A percentile compares a stretch with the other conserved stretches of the same genome.
Conservation (phyloP, 2,329 filamentous ascomycete species). For the Pezicula radicicola region DNA sequence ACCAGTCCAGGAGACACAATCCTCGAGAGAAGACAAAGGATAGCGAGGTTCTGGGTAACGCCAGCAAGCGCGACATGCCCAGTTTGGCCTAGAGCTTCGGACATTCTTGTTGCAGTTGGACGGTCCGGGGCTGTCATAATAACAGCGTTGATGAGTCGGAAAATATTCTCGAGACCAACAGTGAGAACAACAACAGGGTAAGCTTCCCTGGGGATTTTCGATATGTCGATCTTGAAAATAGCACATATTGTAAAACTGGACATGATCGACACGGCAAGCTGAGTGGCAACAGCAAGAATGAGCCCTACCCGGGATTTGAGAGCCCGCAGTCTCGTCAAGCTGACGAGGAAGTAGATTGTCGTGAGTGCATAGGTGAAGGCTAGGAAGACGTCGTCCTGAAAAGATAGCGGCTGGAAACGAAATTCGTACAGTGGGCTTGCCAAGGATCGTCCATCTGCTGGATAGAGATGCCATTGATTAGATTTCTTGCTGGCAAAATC, state of each 20-base stretch:
- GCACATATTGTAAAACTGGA: constrained; percentile 80
- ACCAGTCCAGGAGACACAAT: constrained; percentile 68
- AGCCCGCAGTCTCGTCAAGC: constrained; percentile 66
- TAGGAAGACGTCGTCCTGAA: constrained; percentile 61
- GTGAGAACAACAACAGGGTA: constrained; percentile 76
- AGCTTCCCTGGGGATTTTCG: constrained; percentile 68
- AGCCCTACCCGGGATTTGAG: constrained; percentile 75
- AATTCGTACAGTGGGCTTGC: constrained; percentile 71
- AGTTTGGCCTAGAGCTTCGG: constrained; percentile 71
- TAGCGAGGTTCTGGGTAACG: constrained; percentile 64
- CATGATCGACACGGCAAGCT: constrained; percentile 70
- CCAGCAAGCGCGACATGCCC: constrained; percentile 67
- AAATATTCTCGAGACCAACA: constrained; percentile 74
- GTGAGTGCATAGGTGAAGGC: constrained; percentile 63
- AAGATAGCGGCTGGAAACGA: constrained; percentile 71
- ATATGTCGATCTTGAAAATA: constrained; percentile 71
- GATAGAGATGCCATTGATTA: constrained; percentile 64
- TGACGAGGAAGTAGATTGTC: constrained; percentile 62
- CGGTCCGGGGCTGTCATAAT: constrained; percentile 68
- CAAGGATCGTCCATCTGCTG: constrained; percentile 49
- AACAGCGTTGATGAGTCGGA: constrained; percentile 74
- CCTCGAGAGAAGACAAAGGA: constrained; percentile 63
- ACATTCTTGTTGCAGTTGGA: constrained; percentile 65
- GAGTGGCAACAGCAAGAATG: constrained; percentile 65
- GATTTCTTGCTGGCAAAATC: constrained; percentile 45